These are phyloP conservation scores for Leishmania tarentolae DNA, from an alignment of 208 protist species.

Conservation along the genomic window DNA sequence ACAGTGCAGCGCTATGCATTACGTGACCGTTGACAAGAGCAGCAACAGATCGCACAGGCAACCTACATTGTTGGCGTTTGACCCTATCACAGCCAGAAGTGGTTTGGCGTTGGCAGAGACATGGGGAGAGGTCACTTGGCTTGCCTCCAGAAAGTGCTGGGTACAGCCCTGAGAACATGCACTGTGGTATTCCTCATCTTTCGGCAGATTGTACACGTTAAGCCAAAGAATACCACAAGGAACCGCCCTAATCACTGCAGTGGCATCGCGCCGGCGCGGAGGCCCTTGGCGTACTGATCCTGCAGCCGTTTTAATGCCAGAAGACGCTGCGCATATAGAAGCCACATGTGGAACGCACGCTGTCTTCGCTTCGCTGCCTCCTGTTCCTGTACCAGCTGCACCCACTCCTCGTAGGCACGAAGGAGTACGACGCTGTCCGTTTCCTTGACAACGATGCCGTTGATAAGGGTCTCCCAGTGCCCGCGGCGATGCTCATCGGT, in stretches of 20 bases:
- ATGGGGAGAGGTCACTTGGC: not conserved
- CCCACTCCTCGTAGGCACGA: slow-evolving; percentile 87
- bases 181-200: not conserved
- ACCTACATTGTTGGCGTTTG: too few relatives aligned
- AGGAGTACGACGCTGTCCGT: slow-evolving; percentile 48
- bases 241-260: slow-evolving; percentile 10
- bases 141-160: too few relatives aligned
- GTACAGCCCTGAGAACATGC: not conserved
- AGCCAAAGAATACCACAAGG: not conserved
- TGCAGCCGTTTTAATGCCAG: slow-evolving; percentile 78
- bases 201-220: not conserved
- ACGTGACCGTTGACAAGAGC: not conserved
- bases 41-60: not conserved
- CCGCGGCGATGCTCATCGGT: slow-evolving; percentile 70
- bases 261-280: slow-evolving; percentile 46
- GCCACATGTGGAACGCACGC: slow-evolving; percentile 86
- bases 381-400: slow-evolving; percentile 77
- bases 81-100: too few relatives aligned
- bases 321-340: slow-evolving; percentile 72
- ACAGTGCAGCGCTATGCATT: not conserved
- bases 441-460: slow-evolving; percentile 82
- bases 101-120: not conserved
- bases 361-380: slow-evolving; percentile 75
- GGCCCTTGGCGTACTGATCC: slow-evolving; percentile 74
- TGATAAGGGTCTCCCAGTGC: slow-evolving; percentile 77